Evolutionary conservation across 352 stramenopile species (phyloP).

Genomic region (Phytophthora capsici): DNA sequence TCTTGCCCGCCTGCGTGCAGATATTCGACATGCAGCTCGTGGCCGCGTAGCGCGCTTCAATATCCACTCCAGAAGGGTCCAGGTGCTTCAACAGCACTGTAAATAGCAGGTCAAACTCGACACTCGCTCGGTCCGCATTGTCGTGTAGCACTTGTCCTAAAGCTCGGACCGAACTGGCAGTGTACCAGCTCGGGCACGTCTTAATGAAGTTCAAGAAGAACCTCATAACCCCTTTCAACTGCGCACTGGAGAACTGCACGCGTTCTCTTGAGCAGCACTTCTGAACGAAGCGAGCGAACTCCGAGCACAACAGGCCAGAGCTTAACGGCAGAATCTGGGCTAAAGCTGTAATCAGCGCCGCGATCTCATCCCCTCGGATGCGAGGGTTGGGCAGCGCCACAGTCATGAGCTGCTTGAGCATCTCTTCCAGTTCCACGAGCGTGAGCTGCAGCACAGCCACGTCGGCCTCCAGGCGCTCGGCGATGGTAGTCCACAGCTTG

Average conservation of each 20-base stretch:
- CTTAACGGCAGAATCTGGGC: constrained; percentile 67
- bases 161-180: constrained; percentile 65
- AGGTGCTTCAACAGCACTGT: constrained; percentile 73
- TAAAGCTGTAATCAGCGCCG: constrained; percentile 63
- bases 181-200: constrained; percentile 79
- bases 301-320: constrained; percentile 77
- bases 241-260: constrained; percentile 61
- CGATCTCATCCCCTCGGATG: constrained; percentile 74
- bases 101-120: constrained; percentile 74
- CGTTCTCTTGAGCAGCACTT: constrained; percentile 82
- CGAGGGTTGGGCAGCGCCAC: constrained; percentile 68
- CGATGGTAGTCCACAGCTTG: constrained; percentile 63
- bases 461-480: constrained; percentile 67
- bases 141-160: constrained; percentile 81
- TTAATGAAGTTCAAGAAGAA: constrained; percentile 86
- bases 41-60: constrained; percentile 84
- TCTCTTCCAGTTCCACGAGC: constrained; percentile 83
- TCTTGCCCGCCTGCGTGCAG: constrained; percentile 71
- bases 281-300: constrained; percentile 80
- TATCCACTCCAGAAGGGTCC: constrained; percentile 80
- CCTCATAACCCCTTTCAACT: constrained; percentile 65
- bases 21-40: constrained; percentile 89
- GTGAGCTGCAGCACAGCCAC: constrained; percentile 61
- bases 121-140: constrained; percentile 72
- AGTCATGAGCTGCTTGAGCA: constrained; percentile 69